Conservation (phyloP, 108 stramenopile genomes). For the Pseudonitzschia multiseries region DNA sequence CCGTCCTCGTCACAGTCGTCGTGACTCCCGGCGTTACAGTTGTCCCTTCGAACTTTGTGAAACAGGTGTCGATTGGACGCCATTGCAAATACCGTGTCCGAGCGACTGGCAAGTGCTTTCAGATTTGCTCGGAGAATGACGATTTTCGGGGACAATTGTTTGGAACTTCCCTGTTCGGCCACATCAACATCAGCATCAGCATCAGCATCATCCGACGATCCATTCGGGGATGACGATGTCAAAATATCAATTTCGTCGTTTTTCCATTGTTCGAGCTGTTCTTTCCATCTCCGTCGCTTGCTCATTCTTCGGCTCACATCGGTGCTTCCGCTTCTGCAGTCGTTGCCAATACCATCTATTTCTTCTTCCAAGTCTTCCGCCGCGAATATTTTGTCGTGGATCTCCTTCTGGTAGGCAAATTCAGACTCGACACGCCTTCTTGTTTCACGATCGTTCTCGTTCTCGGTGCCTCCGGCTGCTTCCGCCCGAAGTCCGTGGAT, state of each 20-base stretch:
- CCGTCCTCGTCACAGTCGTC: conserved; percentile 2
- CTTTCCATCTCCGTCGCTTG: neutral
- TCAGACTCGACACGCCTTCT: neutral
- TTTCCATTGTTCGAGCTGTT: conserved; percentile 19
- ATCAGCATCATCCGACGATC: too few relatives aligned
- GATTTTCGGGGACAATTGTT: neutral
- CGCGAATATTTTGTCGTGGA: conserved; percentile 29
- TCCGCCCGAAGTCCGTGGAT: neutral
- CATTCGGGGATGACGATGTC: neutral
- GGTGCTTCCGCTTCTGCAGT: neutral
- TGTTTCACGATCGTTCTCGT: neutral
- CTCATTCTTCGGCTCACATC: neutral
- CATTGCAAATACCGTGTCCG: conserved; percentile 38
- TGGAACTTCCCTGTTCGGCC: too few relatives aligned
- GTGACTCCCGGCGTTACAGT: too few relatives aligned
- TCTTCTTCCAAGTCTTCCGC: neutral
- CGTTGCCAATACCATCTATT: neutral
- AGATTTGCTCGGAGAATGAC: conserved; percentile 8
- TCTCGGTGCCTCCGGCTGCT: neutral
- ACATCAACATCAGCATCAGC: neutral
- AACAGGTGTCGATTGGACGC: conserved; percentile 8
- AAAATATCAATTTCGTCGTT: conserved; percentile 12
- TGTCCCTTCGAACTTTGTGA: too few relatives aligned
- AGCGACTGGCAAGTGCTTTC: conserved; percentile 13
- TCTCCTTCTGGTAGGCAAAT: conserved; percentile 18